Base-by-base conservation (phyloP, 768 basidiomycete genomes). In the Lyophyllum decastes region DNA sequence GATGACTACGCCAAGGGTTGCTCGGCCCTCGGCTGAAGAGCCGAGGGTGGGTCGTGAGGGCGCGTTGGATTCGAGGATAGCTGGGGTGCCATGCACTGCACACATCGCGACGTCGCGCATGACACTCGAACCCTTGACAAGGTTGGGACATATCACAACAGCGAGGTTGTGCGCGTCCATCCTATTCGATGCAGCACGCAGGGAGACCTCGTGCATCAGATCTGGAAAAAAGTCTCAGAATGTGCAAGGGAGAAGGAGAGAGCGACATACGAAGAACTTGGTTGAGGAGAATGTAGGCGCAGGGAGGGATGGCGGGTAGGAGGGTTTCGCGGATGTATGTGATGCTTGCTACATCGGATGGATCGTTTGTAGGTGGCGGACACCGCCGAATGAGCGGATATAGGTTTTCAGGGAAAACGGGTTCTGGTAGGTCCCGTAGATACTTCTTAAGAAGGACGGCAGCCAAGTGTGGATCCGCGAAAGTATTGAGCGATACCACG, bases 361-460 rank as follows among this genome's bases (percentile, higher is more conserved):
- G 73, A 60, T 85, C 80, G 52, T 67, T 74, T 9, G 80, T 78
- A 24, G 84, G 76, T 21, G 69, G 58, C 7, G 93, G 93, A 72
- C 93, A 95, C 55, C 80, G 79, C 35, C 79, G 81, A 40, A 94
- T 84, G 34, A 77, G 52, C 6, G 84, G 78, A 69, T 93, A 94
- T 14, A 87, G 69, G 5, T 66, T 69, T 70, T 92, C 90, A 0
- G 88, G 82, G 62, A 95, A 90, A n/a, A 91, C 72, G 3, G 93
- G 89, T 50, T 84, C 80, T 1, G 91, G 90, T 1, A 95, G 76
- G 69, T 93, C 90, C 35, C 90, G 83, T 24, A 95, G 73, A 67
- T 89, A 94, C 68, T 92, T 93, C 76, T 95, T 94, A 54, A 95
- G 73, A 34, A 95, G 77, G 1, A 94, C 93, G 9, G 93, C 91